Evolutionary conservation across 2,329 filamentous ascomycete species (phyloP).

Genomic region (Bipolaris gigantea): DNA sequence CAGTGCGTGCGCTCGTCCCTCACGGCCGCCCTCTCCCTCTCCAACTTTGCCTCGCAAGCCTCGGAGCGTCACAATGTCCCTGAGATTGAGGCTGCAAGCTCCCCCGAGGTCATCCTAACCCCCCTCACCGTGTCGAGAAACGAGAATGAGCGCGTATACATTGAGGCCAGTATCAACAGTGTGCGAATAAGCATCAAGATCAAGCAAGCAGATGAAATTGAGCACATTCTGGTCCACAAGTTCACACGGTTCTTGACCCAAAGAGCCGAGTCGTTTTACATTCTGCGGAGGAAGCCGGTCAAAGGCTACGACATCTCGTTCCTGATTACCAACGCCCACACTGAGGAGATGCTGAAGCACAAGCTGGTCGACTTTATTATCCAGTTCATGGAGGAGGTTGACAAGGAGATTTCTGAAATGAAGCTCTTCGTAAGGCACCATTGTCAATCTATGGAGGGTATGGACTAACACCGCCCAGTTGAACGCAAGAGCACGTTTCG

Average conservation of each 20-base stretch:
- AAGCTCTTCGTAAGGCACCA: constrained; percentile 85
- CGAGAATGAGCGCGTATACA: constrained; percentile 94
- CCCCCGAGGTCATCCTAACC: constrained; percentile 90
- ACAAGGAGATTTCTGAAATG: constrained; percentile 99
- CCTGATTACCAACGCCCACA: constrained; percentile 97
- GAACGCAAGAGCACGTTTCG: constrained; percentile 94
- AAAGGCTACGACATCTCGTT: constrained; percentile 99
- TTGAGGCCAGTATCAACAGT: constrained; percentile 96
- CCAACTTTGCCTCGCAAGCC: constrained; percentile 96
- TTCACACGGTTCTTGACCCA: constrained; percentile 97
- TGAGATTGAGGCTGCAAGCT: constrained; percentile 90
- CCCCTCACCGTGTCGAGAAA: constrained; percentile 90
- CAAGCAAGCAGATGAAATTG: constrained; percentile 99
- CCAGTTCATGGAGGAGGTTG: constrained; percentile 99
- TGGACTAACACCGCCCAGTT: constrained; percentile 61
- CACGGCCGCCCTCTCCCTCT: constrained; percentile 88
- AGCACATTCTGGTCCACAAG: constrained; percentile 97
- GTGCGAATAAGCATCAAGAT: constrained; percentile 98
- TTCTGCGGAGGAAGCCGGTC: constrained; percentile 90
- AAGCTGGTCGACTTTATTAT: constrained; percentile 99
- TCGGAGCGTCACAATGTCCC: constrained; percentile 98
- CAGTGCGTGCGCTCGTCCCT: constrained; percentile 94
- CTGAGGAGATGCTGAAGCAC: constrained; percentile 97
- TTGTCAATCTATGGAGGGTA: not conserved
- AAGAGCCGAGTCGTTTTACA: constrained; percentile 95